Evolutionary conservation across 2,329 filamentous ascomycete genomes (phyloP).

Genomic region (Colletotrichum lini): DNA sequence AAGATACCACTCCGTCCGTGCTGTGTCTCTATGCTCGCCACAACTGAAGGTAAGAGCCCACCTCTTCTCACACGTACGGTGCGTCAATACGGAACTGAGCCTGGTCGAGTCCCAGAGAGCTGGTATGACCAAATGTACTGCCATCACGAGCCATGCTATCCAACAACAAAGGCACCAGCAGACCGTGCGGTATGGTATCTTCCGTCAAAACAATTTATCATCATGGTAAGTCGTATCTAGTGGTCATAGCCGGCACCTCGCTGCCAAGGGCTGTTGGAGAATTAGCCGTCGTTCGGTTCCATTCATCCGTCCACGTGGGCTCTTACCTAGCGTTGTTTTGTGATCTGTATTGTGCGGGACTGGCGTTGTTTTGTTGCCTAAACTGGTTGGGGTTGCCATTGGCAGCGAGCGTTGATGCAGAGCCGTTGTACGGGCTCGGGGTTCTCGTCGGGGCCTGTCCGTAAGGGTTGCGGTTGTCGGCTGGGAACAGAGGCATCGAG

Average conservation of each 20-base stretch:
- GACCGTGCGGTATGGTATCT: constrained; percentile 16
- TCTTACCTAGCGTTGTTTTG: constrained; percentile 58
- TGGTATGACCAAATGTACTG: not conserved
- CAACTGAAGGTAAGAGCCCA: constrained; percentile 16
- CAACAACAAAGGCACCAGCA: not conserved
- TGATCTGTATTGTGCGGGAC: constrained; percentile 53
- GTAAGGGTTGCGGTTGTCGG: constrained; percentile 48
- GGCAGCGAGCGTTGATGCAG: constrained; percentile 49
- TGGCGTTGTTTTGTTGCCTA: constrained; percentile 51
- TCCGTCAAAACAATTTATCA: constrained; percentile 16
- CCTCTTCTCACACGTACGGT: constrained; percentile 7
- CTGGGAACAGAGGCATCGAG: constrained; percentile 60
- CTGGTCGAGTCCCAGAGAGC: constrained; percentile 12
- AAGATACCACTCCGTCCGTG: constrained; percentile 35
- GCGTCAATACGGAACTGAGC: constrained; percentile 21
- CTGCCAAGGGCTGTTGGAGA: constrained; percentile 57
- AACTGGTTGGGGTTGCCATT: constrained; percentile 45
- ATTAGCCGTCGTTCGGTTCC: not conserved
- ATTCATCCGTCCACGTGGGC: constrained; percentile 29
- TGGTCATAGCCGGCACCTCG: constrained; percentile 62
- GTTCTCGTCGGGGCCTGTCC: constrained; percentile 51
- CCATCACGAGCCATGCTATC: constrained; percentile 3
- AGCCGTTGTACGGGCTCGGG: constrained; percentile 53
- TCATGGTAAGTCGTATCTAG: constrained; percentile 37
- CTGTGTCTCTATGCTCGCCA: constrained; percentile 27